A percentile compares a stretch with the other conserved stretches of the same genome.
These are phyloP conservation scores for Taphrina populina DNA, from an alignment of 1,139 yeast species.

Conservation along the genomic window DNA sequence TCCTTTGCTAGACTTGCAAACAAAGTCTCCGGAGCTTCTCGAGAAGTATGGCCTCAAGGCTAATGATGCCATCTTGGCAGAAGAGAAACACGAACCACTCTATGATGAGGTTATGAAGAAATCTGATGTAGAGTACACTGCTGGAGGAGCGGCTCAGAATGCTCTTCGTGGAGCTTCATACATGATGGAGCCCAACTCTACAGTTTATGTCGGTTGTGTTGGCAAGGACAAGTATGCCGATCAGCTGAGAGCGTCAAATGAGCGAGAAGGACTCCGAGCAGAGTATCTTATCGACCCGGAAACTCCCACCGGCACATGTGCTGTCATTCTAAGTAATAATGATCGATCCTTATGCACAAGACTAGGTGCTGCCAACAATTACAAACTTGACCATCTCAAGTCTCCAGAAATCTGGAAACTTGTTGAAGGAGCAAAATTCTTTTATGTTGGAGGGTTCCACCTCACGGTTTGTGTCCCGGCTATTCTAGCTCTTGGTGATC, in stretches of 20 bases:
- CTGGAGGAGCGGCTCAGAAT: slow-evolving; percentile 99
- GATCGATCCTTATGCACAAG: slow-evolving; percentile 94
- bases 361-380: slow-evolving; percentile 96
- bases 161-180: slow-evolving; percentile 98
- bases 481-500: slow-evolving; percentile 81
- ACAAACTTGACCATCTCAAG: slow-evolving; percentile 82
- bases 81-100: slow-evolving; percentile 82
- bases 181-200: slow-evolving; percentile 75
- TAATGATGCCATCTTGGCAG: slow-evolving; percentile 91
- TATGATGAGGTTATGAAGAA: slow-evolving; percentile 65
- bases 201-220: slow-evolving; percentile 92
- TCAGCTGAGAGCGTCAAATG: slow-evolving; percentile 76
- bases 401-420: slow-evolving; percentile 85
- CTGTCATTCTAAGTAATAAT: slow-evolving; percentile 84
- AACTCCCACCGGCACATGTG: slow-evolving; percentile 94
- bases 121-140: slow-evolving; percentile 68
- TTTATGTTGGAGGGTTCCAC: slow-evolving; percentile 97
- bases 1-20: slow-evolving; percentile 86
- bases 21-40: slow-evolving; percentile 50
- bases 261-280: slow-evolving; percentile 81
- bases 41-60: slow-evolving; percentile 71
- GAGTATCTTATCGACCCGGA: slow-evolving; percentile 66
- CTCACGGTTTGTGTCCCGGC: slow-evolving; percentile 97
- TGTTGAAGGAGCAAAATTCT: slow-evolving; percentile 77
- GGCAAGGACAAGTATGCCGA: slow-evolving; percentile 89